Percentiles rank a stretch among this genome's conserved stretches.
These are phyloP conservation scores for Metschnikowia henanensis DNA, from an alignment of 805 yeast species.

Conservation along the genomic window DNA sequence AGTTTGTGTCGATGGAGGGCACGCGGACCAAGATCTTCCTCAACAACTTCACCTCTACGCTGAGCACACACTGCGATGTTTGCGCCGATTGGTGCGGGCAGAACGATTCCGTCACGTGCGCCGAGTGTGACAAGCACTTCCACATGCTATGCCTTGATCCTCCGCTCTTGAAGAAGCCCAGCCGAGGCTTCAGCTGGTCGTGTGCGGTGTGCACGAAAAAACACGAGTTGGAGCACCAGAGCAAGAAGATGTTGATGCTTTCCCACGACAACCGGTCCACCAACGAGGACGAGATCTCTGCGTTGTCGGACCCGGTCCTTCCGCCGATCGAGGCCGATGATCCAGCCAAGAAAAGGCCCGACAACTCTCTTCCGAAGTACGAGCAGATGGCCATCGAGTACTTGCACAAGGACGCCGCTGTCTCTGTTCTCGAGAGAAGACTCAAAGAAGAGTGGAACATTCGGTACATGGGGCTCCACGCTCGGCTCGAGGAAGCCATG, in stretches of 20 bases:
- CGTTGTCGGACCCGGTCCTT: not conserved
- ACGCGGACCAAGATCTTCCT: conserved; percentile 64
- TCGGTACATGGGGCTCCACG: conserved; percentile 75
- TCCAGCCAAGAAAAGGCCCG: conserved; percentile 4
- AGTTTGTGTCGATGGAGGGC: conserved; percentile 71
- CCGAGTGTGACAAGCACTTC: conserved; percentile 66
- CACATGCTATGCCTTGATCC: conserved; percentile 89
- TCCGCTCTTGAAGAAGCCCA: conserved; percentile 75
- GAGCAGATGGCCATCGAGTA: conserved; percentile 59
- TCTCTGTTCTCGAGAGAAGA: conserved; percentile 48
- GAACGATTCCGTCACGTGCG: conserved; percentile 74
- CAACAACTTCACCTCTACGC: conserved; percentile 55
- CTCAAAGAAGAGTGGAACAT: conserved; percentile 77
- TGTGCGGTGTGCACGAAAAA: conserved; percentile 76
- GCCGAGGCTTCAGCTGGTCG: conserved; percentile 88
- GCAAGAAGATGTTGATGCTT: conserved; percentile 40
- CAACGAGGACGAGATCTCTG: conserved; percentile 35
- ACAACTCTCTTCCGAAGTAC: conserved; percentile 45
- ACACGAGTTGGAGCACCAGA: conserved; percentile 46
- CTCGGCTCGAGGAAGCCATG: conserved; percentile 71
- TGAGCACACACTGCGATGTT: conserved; percentile 55
- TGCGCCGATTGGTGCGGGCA: conserved; percentile 87
- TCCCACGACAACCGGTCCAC: conserved; percentile 43
- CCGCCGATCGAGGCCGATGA: conserved; percentile 1
- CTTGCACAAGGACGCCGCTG: conserved; percentile 43